These are phyloP conservation scores for Carex littledalei DNA, from an alignment of 176 grass and related monocot species.

Conservation along the genomic window DNA sequence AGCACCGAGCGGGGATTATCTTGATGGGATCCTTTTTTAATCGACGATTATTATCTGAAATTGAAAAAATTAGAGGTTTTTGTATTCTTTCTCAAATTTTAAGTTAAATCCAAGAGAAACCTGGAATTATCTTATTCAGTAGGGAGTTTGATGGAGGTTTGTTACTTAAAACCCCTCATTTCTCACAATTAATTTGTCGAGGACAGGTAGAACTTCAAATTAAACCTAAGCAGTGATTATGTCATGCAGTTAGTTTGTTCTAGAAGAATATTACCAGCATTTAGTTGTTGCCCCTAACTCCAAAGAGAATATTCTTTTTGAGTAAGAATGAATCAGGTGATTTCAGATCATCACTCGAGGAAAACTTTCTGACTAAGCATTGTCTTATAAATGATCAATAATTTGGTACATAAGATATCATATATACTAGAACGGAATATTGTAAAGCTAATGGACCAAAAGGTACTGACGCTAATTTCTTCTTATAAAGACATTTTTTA, in stretches of 20 bases:
- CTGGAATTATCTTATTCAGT: neutral
- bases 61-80: neutral
- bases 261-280: neutral
- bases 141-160: neutral
- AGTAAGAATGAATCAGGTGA: neutral
- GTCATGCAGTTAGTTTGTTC: neutral
- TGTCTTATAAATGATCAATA: neutral
- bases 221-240: neutral
- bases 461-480: slow-evolving; percentile 17
- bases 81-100: neutral
- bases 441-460: neutral
- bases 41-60: neutral
- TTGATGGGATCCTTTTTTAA: neutral
- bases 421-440: neutral
- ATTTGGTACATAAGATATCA: neutral
- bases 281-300: neutral
- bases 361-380: neutral
- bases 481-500: no score
- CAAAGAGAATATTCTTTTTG: neutral
- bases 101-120: neutral
- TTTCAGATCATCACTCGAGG: neutral
- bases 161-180: neutral
- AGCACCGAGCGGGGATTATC: neutral
- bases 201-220: neutral
- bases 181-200: neutral